Conservation (phyloP, 2,329 filamentous ascomycete species). For the Trichoderma lentiforme region DNA sequence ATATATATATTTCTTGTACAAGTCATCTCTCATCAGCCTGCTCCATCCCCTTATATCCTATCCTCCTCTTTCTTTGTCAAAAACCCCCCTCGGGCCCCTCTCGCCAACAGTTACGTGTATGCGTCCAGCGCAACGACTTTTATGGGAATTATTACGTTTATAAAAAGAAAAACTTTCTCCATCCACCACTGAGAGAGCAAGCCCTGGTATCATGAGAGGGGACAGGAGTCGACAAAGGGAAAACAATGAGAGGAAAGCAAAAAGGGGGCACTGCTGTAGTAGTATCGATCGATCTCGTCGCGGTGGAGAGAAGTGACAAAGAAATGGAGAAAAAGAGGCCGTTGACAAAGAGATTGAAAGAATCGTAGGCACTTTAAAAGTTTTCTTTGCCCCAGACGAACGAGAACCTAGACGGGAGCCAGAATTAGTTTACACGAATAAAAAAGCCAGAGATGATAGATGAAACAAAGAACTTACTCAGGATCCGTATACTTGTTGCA, state of each 20-base stretch:
- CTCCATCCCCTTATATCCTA: not conserved
- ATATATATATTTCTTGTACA: not conserved
- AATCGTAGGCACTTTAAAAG: slow-evolving; percentile 43
- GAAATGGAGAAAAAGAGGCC: not conserved
- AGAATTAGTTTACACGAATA: slow-evolving; percentile 2
- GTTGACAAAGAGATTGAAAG: not conserved
- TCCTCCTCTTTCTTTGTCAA: not conserved
- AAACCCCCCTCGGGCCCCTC: not conserved
- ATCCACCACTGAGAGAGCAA: not conserved
- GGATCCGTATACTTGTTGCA: slow-evolving; percentile 87
- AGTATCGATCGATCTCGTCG: not conserved
- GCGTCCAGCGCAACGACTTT: slow-evolving; percentile 8
- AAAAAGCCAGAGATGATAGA: not conserved
- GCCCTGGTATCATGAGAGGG: slow-evolving; percentile 9
- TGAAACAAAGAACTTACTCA: slow-evolving; percentile 49
- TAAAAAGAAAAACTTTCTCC: not conserved
- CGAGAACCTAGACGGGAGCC: slow-evolving; percentile 46
- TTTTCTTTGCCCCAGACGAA: slow-evolving; percentile 70
- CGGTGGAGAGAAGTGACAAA: not conserved
- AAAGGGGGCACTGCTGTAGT: not conserved
- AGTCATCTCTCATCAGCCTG: not conserved
- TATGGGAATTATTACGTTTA: not conserved
- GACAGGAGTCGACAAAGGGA: not conserved
- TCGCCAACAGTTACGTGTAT: slow-evolving; percentile 2
- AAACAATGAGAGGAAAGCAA: not conserved